A percentile compares a stretch with the other conserved stretches of the same genome.
Evolutionary conservation across 495 filamentous ascomycete species (phyloP).

Genomic region (Penicillium lividum): DNA sequence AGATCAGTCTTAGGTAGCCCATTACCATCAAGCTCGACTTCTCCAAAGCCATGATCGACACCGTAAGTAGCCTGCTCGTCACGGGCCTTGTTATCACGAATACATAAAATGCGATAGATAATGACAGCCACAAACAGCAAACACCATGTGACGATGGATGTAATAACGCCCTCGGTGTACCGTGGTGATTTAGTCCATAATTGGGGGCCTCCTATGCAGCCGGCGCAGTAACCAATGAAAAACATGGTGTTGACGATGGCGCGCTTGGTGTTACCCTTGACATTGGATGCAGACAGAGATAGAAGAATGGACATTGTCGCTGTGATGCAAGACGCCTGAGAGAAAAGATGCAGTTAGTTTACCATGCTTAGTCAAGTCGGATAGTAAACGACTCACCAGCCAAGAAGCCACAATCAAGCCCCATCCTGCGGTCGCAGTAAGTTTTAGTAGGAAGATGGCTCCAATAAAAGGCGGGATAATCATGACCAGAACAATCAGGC

Average conservation of each 20-base stretch:
- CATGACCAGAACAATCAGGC: conserved; percentile 22
- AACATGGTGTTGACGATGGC: conserved; percentile 43
- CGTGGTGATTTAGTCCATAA: conserved; percentile 32
- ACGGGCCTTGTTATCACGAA: conserved; percentile 22
- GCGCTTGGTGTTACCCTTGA: conserved; percentile 67
- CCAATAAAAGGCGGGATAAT: conserved; percentile 33
- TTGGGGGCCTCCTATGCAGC: conserved; percentile 34
- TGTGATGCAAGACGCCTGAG: conserved; percentile 33
- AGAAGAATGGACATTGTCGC: conserved; percentile 56
- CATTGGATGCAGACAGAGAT: conserved; percentile 54
- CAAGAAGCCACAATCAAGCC: conserved; percentile 36
- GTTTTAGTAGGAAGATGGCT: conserved; percentile 31
- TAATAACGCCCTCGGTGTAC: conserved; percentile 30
- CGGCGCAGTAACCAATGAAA: conserved; percentile 41
- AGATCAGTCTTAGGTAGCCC: conserved; percentile 22
- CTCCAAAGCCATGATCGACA: conserved; percentile 6
- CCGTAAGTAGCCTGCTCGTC: conserved; percentile 1
- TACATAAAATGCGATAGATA: conserved; percentile 28
- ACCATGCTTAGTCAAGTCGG: neutral
- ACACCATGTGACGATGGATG: conserved; percentile 33
- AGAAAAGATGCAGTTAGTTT: neutral
- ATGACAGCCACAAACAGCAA: conserved; percentile 23
- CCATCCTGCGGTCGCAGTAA: conserved; percentile 31
- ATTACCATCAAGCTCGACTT: conserved; percentile 20
- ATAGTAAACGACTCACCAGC: conserved; percentile 27